These are phyloP conservation scores for Erysimum cheiri DNA, from an alignment of 441 rosid genomes.

Conservation along the genomic window DNA sequence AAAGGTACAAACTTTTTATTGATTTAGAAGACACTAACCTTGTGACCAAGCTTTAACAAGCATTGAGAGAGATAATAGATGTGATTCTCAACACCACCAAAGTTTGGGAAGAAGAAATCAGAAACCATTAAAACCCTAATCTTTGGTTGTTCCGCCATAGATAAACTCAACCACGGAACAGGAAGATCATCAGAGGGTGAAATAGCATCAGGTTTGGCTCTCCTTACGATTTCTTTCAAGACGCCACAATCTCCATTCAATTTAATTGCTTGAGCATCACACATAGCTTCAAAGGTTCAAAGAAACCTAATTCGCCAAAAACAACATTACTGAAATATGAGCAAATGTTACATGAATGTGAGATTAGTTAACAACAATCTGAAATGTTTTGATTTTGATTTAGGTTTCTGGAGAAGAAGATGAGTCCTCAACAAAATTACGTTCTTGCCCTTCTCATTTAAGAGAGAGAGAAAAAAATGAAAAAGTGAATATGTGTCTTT, in stretches of 20 bases:
- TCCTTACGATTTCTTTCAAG: slow-evolving; percentile 64
- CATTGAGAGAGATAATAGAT: slow-evolving; percentile 93
- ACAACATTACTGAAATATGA: not conserved
- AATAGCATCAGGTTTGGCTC: slow-evolving; percentile 68
- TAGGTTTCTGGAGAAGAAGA: too few relatives aligned
- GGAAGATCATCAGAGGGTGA: slow-evolving; percentile 84
- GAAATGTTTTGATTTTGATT: too few relatives aligned
- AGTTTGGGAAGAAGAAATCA: slow-evolving; percentile 98
- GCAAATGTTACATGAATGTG: too few relatives aligned
- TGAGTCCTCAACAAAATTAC: too few relatives aligned
- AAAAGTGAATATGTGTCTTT: too few relatives aligned
- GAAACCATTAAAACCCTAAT: slow-evolving; percentile 90
- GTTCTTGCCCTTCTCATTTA: too few relatives aligned
- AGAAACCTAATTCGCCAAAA: slow-evolving; percentile 45
- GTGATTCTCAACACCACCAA: slow-evolving; percentile 97
- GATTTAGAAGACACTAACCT: slow-evolving; percentile 54
- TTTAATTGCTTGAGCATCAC: slow-evolving; percentile 53
- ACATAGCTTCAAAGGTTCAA: slow-evolving; percentile 53
- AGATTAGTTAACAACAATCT: too few relatives aligned
- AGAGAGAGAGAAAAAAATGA: too few relatives aligned
- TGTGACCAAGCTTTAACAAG: slow-evolving; percentile 89
- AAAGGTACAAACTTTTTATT: not conserved
- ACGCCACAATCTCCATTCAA: slow-evolving; percentile 93
- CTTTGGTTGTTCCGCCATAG: slow-evolving; percentile 57
- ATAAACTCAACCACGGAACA: slow-evolving; percentile 32